Conservation (phyloP, 768 basidiomycete genomes). For the Mrakia gelida region DNA sequence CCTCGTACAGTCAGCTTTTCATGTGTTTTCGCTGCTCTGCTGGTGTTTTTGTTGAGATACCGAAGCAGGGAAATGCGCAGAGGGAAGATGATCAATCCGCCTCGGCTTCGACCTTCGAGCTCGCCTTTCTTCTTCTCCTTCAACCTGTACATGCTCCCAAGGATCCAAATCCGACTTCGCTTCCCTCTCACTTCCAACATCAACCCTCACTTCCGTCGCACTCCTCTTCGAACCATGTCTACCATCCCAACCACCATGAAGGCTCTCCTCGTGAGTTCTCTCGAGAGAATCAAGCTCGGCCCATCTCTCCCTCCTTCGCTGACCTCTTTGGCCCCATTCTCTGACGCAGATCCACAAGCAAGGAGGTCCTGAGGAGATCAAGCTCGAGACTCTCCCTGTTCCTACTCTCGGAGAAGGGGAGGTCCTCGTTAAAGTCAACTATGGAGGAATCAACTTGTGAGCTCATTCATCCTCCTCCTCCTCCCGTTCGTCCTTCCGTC, state of each 20-base stretch:
- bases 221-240: conserved; percentile 27
- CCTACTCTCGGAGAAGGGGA: conserved; percentile 60
- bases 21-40: no score
- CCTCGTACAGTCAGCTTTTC: no score
- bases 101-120: no score
- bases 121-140: no score
- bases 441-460: conserved; percentile 60
- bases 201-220: neutral
- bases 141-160: no score
- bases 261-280: conserved; percentile 53
- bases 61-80: no score
- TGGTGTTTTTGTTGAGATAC: no score
- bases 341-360: conserved; percentile 55
- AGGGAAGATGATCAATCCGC: no score
- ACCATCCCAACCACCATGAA: conserved; percentile 54
- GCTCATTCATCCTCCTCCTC: neutral
- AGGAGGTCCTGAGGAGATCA: conserved; percentile 71
- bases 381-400: conserved; percentile 55
- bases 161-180: neutral
- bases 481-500: neutral
- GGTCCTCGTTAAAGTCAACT: conserved; percentile 61
- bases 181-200: neutral
- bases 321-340: neutral
- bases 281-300: no score
- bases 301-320: neutral